Evolutionary conservation across 306 rosid species (phyloP).

Genomic region (Lathyrus aphaca): DNA sequence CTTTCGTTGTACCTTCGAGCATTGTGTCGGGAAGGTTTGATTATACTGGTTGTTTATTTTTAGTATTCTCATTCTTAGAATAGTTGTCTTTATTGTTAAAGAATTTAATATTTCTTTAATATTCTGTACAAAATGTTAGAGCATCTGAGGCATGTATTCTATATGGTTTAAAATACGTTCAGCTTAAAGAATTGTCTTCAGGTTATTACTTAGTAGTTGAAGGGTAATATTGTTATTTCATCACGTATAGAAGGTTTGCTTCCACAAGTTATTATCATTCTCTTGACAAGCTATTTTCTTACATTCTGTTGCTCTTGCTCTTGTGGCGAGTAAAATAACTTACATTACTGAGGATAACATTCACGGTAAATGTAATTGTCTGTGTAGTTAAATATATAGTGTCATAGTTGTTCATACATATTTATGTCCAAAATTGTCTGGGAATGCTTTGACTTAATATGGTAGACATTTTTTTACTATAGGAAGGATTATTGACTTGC

Average conservation of each 20-base stretch:
- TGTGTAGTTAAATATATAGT: constrained; percentile 31
- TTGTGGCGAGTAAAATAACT: constrained; percentile 21
- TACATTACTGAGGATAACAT: constrained; percentile 16
- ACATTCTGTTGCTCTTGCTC: constrained; percentile 28
- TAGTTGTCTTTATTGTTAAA: constrained; percentile 23
- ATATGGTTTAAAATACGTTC: constrained; percentile 16
- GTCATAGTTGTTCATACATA: constrained; percentile 21
- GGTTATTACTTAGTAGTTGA: constrained; percentile 11
- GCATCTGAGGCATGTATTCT: constrained; percentile 29
- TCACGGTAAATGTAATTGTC: constrained; percentile 22
- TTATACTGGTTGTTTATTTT: constrained; percentile 25
- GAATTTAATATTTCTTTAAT: constrained; percentile 21
- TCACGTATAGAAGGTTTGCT: constrained; percentile 25
- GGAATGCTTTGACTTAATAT: constrained; percentile 38
- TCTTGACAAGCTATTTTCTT: constrained; percentile 26
- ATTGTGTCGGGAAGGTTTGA: constrained; percentile 86
- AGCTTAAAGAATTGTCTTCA: constrained; percentile 21
- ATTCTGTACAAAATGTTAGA: constrained; percentile 21
- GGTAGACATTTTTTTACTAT: constrained; percentile 45
- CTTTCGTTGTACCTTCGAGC: constrained; percentile 94
- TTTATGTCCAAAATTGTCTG: constrained; percentile 19
- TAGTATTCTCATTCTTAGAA: constrained; percentile 29
- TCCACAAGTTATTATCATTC: constrained; percentile 6
- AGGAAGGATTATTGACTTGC: constrained; percentile 86
- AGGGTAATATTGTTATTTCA: constrained; percentile 24